Base-by-base conservation (phyloP, 805 yeast species). In the Wickerhamomyces subpelliculosus region DNA sequence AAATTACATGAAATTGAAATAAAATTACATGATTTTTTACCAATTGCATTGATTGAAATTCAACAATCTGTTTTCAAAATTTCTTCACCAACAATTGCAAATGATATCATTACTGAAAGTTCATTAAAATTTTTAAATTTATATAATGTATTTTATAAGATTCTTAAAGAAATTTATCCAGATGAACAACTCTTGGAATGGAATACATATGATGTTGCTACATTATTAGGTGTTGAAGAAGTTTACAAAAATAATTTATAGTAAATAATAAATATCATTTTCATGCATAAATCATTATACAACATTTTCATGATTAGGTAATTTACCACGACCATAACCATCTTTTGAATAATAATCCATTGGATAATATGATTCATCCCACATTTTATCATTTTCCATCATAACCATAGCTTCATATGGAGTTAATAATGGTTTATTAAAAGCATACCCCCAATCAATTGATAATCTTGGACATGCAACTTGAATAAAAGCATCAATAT, bases 401-500 rank as follows among this genome's bases (percentile, higher is more conserved):
- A 88, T 73, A 5, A 89, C 95, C 86, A 85, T 87, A 0, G 96
- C 87, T 56, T 93, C 98, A 57, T 93, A 93, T 0, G 98, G 98
- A 0, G 98, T 90, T 41, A 93, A 62, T 31, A 93, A 64, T 0
- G 98, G 98, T 54, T 84, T 84, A 42, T 79, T 78, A 55, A 93
- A 93, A 0, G 98, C 98, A 58, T 93, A 93, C 0, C 98, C 98
- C 98, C 98, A 93, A 59, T 93, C 98, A 30, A 93, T 90, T 2
- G 96, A 86, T 33, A 93, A 65, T 52, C 98, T 70, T 0, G 98
- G 98, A 57, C 98, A 93, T 1, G 98, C 98, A 3, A 93, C 95
- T 61, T 93, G 98, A 12, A 93, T 84, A 70, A 93, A 93, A 2
- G 89, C 95, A 60, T 93, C 98, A 14, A 90, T 76, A 52, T 86